These are phyloP conservation scores for Naganishia onofrii DNA, from an alignment of 768 basidiomycete genomes.

Conservation along the genomic window DNA sequence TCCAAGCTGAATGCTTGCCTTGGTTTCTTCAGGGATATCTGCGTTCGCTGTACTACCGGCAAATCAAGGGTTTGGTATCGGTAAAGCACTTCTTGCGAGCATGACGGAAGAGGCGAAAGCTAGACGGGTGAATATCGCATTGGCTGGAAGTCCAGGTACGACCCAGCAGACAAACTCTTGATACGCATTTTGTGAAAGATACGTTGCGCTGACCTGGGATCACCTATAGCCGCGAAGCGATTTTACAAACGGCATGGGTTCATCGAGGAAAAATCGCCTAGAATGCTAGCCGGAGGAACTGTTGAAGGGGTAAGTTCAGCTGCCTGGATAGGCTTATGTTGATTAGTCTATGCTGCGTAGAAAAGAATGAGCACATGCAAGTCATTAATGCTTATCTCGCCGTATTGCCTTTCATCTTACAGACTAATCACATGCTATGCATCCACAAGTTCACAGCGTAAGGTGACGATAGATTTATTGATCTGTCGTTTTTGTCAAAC, in stretches of 20 bases:
- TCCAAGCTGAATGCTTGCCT: too few relatives aligned
- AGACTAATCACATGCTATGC: too few relatives aligned
- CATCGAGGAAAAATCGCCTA: background rate
- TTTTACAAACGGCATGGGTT: background rate
- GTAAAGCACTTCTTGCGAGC: background rate
- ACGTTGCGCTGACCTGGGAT: background rate
- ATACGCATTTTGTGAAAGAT: background rate
- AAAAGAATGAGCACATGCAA: too few relatives aligned
- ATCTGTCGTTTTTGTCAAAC: too few relatives aligned
- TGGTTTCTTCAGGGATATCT: background rate
- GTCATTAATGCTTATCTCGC: too few relatives aligned
- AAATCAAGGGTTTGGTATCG: background rate
- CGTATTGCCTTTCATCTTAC: too few relatives aligned
- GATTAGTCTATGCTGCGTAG: too few relatives aligned
- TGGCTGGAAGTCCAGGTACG: slow-evolving; percentile 6
- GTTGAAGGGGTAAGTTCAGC: background rate
- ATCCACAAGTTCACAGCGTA: too few relatives aligned
- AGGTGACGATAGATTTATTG: too few relatives aligned
- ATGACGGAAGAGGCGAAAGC: background rate
- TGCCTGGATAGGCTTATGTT: background rate
- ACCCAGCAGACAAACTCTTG: background rate
- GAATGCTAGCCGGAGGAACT: background rate
- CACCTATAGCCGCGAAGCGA: background rate
- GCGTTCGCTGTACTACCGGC: background rate
- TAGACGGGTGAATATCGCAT: background rate